Base-by-base conservation (phyloP, 768 basidiomycete species). In the Sarcodon aspratus region DNA sequence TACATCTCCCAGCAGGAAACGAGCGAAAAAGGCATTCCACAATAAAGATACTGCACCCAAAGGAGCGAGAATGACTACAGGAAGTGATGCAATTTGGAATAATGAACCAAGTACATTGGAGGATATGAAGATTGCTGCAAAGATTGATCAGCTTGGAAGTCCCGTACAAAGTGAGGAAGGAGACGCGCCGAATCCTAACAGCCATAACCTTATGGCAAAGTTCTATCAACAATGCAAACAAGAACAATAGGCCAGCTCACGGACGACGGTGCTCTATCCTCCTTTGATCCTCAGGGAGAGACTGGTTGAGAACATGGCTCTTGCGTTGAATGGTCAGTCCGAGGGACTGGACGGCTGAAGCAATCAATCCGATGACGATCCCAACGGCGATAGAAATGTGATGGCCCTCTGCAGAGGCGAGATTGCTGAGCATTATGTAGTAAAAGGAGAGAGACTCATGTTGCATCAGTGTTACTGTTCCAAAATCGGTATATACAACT, bases 21-120 rank as follows among this genome's bases (percentile, higher is more conserved):
- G 75, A 12, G 92, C 91, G 59, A 95, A 93, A 58, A 95, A 78
- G 4, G 92, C 92, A 62, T 97, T 97, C 87, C 87, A 95, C 31
- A 97, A 76, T 31, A 97, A 76, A 2, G 87, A 91, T 32, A 94
- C 86, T 0, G 92, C 93, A 9, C 93, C 93, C 4, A 97, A 74
- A 0, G 93, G 93, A 0, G 92, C 93, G 46, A 97, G 83, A 49
- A 97, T 89, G 51, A 95, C 92, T 54, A 97, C 89, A 3, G 93
- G 92, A 10, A 97, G 78, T 2, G 91, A 87, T 8, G 90, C 91
- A 37, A 97, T 90, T 68, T 95, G 93, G 55, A 95, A 85, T 35
- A 94, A 66, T 1, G 90, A 92, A 7, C 90, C 88, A 45, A 93
- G 67, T 50, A 94, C 67, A 64, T 96, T 96, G 46, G 91, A 90